Evolutionary conservation across 208 protist genomes (phyloP), one percentile per base, ranked within the genome.

Genomic region (Trypanosoma brucei): DNA sequence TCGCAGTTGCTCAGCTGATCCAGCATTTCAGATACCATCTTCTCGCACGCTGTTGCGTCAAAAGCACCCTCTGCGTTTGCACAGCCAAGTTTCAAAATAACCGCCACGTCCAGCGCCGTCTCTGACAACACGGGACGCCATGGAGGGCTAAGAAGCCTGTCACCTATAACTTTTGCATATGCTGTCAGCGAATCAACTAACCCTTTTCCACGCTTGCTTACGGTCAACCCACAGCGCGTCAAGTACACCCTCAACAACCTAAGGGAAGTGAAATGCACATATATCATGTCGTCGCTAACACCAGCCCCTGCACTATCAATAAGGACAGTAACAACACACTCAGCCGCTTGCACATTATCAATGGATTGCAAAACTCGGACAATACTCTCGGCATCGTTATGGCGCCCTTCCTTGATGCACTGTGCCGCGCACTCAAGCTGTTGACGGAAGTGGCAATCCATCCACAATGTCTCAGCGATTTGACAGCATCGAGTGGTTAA

Each of bases 21-120:
- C 31, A 59, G 38, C 14, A 68, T 0, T 7, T 66, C 61, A 5
- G 38, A 44, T 34, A 78, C 30, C 1, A 62, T 39, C 33, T 59
- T 58, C 14, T 67, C 59, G 59, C 64, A 30, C 14, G 55, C 38
- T 2, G 57, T 59, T 1, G 31, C 50, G 57, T 55, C 53, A 7
- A 55, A 36, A 50, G 45, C 56, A 30, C 51, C 70, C 5, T 70
- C 40, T 38, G 51, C 68, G 35, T 45, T 40, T 2, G 74, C 68
- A 58, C 84, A 91, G 33, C 71, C 62, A 11, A 92, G 68, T 70
- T 94, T 94, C 45, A 94, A 65, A 36, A 81, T 69, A 34, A 94
- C 72, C 7, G 78, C 84, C 4, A 70, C 38, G 14, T 70, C 60
- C 8, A 81, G 66, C n/a, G 76, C 52, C 33, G 78, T 60, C 68